These are phyloP conservation scores for Poronia punctata DNA, from an alignment of 495 filamentous ascomycete species.

Conservation along the genomic window DNA sequence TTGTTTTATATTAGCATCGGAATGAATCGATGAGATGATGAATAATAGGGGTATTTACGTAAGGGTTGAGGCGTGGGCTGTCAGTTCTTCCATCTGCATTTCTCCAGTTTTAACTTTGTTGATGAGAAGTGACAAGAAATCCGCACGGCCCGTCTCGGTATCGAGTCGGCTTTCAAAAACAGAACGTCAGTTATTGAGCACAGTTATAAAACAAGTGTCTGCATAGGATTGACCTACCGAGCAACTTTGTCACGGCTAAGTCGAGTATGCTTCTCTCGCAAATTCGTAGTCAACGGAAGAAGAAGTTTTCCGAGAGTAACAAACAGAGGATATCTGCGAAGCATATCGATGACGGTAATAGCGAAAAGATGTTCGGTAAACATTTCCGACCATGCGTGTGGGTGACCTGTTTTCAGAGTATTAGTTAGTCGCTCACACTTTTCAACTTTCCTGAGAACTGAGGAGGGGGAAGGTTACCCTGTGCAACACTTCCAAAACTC, in stretches of 20 bases:
- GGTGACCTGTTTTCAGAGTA: not conserved
- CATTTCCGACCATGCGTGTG: not conserved
- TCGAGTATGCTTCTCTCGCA: not conserved
- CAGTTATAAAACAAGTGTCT: not conserved
- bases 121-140: slow-evolving; percentile 1
- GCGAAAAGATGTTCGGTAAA: not conserved
- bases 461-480: not conserved
- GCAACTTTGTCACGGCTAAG: not conserved
- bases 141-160: not conserved
- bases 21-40: too few species aligned
- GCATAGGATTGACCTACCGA: not conserved
- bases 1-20: too few species aligned
- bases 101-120: slow-evolving; percentile 18
- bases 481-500: slow-evolving; percentile 14
- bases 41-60: slow-evolving; percentile 9
- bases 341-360: slow-evolving; percentile 10
- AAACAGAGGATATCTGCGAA: not conserved
- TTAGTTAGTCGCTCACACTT: not conserved
- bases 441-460: not conserved
- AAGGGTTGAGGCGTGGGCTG: slow-evolving; percentile 16
- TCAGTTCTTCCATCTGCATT: slow-evolving; percentile 15
- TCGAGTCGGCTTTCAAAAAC: not conserved
- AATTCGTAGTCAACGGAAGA: not conserved
- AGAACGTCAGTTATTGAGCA: not conserved
- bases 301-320: not conserved